Evolutionary conservation across 306 rosid genomes (phyloP).

Genomic region (Citrullus colocynthis): DNA sequence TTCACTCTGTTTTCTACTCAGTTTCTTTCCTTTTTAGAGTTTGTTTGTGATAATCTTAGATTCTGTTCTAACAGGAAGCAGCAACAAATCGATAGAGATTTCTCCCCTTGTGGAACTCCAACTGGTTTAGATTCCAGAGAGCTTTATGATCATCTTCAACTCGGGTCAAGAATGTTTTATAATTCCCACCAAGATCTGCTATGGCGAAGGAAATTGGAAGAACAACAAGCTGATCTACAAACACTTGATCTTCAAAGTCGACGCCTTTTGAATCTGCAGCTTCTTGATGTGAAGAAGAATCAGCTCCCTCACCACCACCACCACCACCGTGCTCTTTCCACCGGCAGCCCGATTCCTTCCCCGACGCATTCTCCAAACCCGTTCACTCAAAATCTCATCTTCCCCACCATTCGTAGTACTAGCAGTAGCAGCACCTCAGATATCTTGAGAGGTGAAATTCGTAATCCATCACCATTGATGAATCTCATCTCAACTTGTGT

Average conservation of each 20-base stretch:
- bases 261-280: slow-evolving; percentile 76
- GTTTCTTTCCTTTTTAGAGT: not conserved
- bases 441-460: not conserved
- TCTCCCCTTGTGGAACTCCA: slow-evolving; percentile 89
- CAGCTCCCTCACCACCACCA: slow-evolving; percentile 31
- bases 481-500: not conserved
- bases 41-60: not conserved
- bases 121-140: slow-evolving; percentile 73
- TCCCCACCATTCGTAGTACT: slow-evolving; percentile 31
- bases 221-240: slow-evolving; percentile 82
- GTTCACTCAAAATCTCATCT: slow-evolving; percentile 34
- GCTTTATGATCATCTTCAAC: slow-evolving; percentile 59
- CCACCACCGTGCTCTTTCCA: slow-evolving; percentile 54
- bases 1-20: not conserved
- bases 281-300: slow-evolving; percentile 79
- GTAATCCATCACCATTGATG: not conserved
- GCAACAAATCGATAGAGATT: slow-evolving; percentile 69
- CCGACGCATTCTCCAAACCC: slow-evolving; percentile 56
- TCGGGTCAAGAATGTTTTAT: slow-evolving; percentile 74
- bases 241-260: slow-evolving; percentile 82
- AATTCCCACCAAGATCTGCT: slow-evolving; percentile 60
- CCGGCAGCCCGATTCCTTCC: slow-evolving; percentile 64
- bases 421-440: slow-evolving; percentile 3
- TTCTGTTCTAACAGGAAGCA: slow-evolving; percentile 47
- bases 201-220: slow-evolving; percentile 88